phyloP scores from a whole-genome alignment of 2,329 filamentous ascomycete species.

The Colletotrichum kahawae region DNA sequence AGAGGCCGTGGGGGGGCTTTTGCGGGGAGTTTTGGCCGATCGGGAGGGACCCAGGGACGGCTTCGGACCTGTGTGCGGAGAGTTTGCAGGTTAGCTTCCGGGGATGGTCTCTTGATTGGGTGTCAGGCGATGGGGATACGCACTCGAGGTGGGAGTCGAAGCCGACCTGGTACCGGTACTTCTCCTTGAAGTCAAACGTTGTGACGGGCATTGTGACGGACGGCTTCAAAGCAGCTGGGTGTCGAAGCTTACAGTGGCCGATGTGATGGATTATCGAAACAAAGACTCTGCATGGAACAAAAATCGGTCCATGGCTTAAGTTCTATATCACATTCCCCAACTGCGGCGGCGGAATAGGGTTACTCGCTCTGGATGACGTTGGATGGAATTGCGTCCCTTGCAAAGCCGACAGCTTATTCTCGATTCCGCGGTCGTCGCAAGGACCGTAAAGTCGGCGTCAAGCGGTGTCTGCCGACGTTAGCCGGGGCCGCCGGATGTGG shows the following conservation, averaged over 20 bases:
- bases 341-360: not conserved
- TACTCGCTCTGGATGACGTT: constrained; percentile 4
- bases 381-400: not conserved
- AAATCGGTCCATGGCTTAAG: not conserved
- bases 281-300: not conserved
- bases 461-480: constrained; percentile 22
- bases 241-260: not conserved
- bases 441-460: not conserved
- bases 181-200: constrained; percentile 52
- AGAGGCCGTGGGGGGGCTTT: constrained; percentile 78
- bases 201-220: constrained; percentile 53
- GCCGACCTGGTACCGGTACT: constrained; percentile 79
- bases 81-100: not conserved
- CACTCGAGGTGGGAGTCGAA: constrained; percentile 81
- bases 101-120: not conserved
- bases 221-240: not conserved
- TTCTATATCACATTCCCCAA: not conserved
- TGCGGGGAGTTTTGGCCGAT: constrained; percentile 82
- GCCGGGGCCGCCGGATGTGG: not conserved
- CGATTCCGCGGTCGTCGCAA: constrained; percentile 7
- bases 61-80: constrained; percentile 66
- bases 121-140: constrained; percentile 30
- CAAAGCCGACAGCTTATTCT: constrained; percentile 3
- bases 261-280: not conserved
- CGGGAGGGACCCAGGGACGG: constrained; percentile 75